Percentiles rank a stretch among this genome's conserved stretches.
phyloP scores from a whole-genome alignment of 2,329 filamentous ascomycete species.

The Trichoderma citrinoviride region DNA sequence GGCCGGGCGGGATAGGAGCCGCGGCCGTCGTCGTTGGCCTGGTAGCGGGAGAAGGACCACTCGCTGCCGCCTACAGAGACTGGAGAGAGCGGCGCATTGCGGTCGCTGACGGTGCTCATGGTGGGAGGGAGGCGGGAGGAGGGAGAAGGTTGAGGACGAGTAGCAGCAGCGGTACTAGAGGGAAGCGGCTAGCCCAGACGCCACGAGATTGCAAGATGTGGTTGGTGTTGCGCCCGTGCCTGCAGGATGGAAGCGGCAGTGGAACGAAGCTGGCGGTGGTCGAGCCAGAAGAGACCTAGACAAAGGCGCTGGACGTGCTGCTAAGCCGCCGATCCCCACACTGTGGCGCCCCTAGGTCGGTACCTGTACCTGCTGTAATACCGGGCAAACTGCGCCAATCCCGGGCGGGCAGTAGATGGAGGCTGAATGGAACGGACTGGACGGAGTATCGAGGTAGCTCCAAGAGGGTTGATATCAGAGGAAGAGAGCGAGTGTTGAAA shows the following conservation, averaged over 20 bases:
- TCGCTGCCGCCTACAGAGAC: slow-evolving; percentile 81
- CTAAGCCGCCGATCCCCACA: slow-evolving; percentile 24
- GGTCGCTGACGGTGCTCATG: slow-evolving; percentile 60
- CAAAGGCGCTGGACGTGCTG: slow-evolving; percentile 14
- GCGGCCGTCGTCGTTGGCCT: slow-evolving; percentile 52
- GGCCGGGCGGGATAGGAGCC: slow-evolving; percentile 53
- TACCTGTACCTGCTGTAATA: too few relatives aligned
- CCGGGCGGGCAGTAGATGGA: too few relatives aligned
- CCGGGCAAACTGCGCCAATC: too few relatives aligned
- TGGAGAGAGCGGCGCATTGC: slow-evolving; percentile 76
- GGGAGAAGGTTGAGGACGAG: slow-evolving; percentile 17
- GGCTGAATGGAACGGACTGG: too few relatives aligned
- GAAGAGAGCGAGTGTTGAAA: too few relatives aligned
- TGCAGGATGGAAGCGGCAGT: not conserved
- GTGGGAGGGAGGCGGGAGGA: slow-evolving; percentile 34
- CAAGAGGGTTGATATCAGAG: too few relatives aligned
- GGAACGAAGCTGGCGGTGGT: too few relatives aligned
- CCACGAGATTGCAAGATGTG: slow-evolving; percentile 29
- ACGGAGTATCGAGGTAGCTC: too few relatives aligned
- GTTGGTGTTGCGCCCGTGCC: slow-evolving; percentile 14
- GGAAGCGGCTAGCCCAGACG: slow-evolving; percentile 17
- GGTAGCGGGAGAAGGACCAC: slow-evolving; percentile 71
- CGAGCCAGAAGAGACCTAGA: too few relatives aligned
- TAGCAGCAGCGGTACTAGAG: too few relatives aligned
- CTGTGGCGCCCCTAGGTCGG: slow-evolving; percentile 24